Evolutionary conservation across 176 grass and related monocot species (phyloP), one percentile per base, ranked within the genome.

Genomic region (Aegilops longissima): DNA sequence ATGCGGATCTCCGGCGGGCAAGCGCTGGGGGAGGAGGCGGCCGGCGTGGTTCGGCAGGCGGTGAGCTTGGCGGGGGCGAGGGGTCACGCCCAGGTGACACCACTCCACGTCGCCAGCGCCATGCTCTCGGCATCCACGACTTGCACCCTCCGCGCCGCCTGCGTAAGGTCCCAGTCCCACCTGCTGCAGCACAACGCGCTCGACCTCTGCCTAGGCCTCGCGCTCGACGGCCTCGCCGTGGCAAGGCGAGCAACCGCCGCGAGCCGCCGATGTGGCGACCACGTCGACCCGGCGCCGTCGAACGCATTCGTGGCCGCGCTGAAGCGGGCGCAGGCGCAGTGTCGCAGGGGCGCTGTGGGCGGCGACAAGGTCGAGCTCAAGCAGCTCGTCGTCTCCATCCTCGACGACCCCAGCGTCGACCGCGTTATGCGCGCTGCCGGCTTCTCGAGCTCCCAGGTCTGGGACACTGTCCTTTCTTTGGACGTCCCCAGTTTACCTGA

Each of bases 351-450:
- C 40, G 40, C 9, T 8, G 40, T 42, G 40, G 40, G 40, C 9
- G 9, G 40, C 40, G 40, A 42, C 9, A 42, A 42, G 9, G 40
- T 42, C 9, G 40, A 42, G 40, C 8, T 42, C 40, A 42, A 96
- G 85, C 90, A 99, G 84, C 92, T 99, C 83, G 87, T 96, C 29
- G 86, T 99, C 70, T 99, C 97, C 77, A 99, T 99, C 83, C 92
- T 99, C 34, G 97, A 99, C 52, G 97, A 99, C 76, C 97, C 97
- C 13, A 94, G 97, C 72, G 40, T 42, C 40, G 40, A 42, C 40
- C 40, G 40, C 40, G 40, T 42, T 11, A 42, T 42, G 40, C 40
- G 40, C 40, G 40, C 40, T 2, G 40, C 40, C 40, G 68, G 68
- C 9, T 71, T 71, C 18, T 71, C 68, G 18, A 38, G 34, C 35